Evolutionary conservation across 768 basidiomycete genomes (phyloP).

Genomic region (Tylopilus cervinicoccineus): DNA sequence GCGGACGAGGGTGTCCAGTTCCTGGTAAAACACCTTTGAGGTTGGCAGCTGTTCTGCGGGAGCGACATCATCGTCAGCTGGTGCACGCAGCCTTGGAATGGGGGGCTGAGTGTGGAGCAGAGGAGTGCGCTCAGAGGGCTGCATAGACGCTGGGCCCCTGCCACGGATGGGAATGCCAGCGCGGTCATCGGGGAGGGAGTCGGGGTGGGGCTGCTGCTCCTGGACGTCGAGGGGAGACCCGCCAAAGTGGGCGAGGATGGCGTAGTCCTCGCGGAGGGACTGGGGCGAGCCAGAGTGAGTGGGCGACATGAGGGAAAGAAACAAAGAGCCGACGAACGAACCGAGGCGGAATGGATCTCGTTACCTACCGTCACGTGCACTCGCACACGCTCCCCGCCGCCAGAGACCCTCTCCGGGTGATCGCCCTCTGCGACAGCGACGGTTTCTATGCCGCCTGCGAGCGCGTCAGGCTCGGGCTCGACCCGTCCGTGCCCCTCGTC

Average conservation of each 20-base stretch:
- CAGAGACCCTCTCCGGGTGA: conserved; percentile 73
- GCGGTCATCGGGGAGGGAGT: conserved; percentile 12
- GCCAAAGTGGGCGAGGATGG: conserved; percentile 52
- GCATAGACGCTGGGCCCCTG: neutral
- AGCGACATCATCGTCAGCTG: conserved; percentile 27
- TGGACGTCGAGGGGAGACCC: conserved; percentile 21
- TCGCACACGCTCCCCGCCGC: conserved; percentile 65
- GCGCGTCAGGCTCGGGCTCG: conserved; percentile 69
- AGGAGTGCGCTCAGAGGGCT: conserved; percentile 55
- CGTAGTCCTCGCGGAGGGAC: conserved; percentile 65
- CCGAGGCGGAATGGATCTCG: no score
- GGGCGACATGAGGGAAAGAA: conserved; percentile 12
- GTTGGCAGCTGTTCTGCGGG: conserved; percentile 18
- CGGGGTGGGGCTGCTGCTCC: conserved; percentile 5
- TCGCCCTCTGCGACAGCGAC: conserved; percentile 90
- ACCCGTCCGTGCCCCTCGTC: conserved; percentile 63
- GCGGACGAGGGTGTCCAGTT: conserved; percentile 51
- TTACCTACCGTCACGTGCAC: conserved; percentile 78
- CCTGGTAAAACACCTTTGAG: conserved; percentile 48
- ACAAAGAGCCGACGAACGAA: no score
- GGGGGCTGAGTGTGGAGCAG: conserved; percentile 44
- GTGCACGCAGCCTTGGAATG: conserved; percentile 56
- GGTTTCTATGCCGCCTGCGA: conserved; percentile 86
- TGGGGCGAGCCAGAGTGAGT: conserved; percentile 16
- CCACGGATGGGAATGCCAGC: conserved; percentile 17